These are phyloP conservation scores for Acaromyces ingoldii DNA, from an alignment of 1,284 basidiomycete genomes.

Conservation along the genomic window DNA sequence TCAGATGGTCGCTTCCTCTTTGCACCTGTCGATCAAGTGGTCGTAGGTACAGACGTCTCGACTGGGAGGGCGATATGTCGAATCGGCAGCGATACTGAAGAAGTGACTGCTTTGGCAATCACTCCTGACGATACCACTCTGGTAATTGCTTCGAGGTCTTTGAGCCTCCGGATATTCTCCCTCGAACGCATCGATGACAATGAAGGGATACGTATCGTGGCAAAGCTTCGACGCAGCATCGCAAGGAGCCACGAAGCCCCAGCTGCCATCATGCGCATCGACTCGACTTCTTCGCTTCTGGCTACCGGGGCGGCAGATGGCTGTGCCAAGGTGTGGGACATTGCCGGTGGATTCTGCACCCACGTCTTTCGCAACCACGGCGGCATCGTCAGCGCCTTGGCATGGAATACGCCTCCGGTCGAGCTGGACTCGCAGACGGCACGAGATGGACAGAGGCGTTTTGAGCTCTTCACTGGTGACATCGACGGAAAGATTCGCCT, in stretches of 20 bases:
- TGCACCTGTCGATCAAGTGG: slow-evolving; percentile 80
- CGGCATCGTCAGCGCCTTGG: slow-evolving; percentile 85
- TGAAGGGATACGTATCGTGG: not conserved
- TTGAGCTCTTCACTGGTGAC: slow-evolving; percentile 81
- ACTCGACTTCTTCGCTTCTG: slow-evolving; percentile 81
- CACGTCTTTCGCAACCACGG: slow-evolving; percentile 88
- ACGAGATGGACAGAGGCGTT: slow-evolving; percentile 50
- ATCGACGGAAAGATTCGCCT: slow-evolving; percentile 54
- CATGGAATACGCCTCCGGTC: slow-evolving; percentile 5
- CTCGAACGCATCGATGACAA: slow-evolving; percentile 39
- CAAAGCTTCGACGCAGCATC: slow-evolving; percentile 62
- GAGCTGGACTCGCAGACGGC: no score
- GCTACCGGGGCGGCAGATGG: slow-evolving; percentile 95
- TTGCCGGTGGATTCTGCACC: slow-evolving; percentile 78
- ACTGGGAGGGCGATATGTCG: slow-evolving; percentile 71
- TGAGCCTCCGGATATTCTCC: slow-evolving; percentile 56
- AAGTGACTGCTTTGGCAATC: slow-evolving; percentile 55
- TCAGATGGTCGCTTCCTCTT: slow-evolving; percentile 73
- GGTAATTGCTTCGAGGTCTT: slow-evolving; percentile 56
- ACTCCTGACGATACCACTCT: slow-evolving; percentile 51
- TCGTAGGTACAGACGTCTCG: slow-evolving; percentile 72
- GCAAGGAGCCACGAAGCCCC: slow-evolving; percentile 84
- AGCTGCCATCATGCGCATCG: slow-evolving; percentile 71
- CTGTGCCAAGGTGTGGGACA: slow-evolving; percentile 93
- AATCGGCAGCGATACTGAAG: slow-evolving; percentile 64